Evolutionary conservation across 2,329 filamentous ascomycete species (phyloP), one percentile per base, ranked within the genome.

Genomic region (Talaromyces verruculosus): DNA sequence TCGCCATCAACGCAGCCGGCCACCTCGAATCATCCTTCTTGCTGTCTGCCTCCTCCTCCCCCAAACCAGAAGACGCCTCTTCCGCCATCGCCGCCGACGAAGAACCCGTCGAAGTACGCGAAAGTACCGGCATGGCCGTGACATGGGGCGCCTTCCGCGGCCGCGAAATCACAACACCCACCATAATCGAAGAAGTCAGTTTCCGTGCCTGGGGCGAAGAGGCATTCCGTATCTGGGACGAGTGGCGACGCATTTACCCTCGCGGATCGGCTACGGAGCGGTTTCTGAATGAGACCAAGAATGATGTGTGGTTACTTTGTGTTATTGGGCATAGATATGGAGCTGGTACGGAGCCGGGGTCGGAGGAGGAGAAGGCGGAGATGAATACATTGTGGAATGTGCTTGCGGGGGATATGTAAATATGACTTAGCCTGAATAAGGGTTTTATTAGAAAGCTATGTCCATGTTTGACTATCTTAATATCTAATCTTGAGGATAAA

Each of bases 141-240:
- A 99, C 95, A 0, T 98, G 94, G 94, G 94, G 94, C 61, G 92
- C 93, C 0, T 98, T 98, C 79, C 90, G 91, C 0, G 92, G 92
- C 49, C 97, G 97, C 80, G 94, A 98, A 78, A 98, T 98, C 74
- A 87, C 96, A 66, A 96, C 93, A 25, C 94, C 94, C 2, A 98
- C 94, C 1, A 98, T 98, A 74, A 96, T 98, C 73, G 94, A 98
- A 77, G 91, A 93, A 71, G 92, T 97, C 61, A 95, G 91, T 76
- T 98, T 98, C 84, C 85, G 88, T 68, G 92, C 93, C 7, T 99
- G 95, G 95, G 87, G 88, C 65, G 95, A 98, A 75, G 95, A 99
- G 83, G 94, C 95, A 0, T 99, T 95, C 81, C 90, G 90, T 37
- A 97, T 98, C 73, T 98, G 94, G 91, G 86, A 84, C 49, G 95